Evolutionary conservation across 2,329 filamentous ascomycete genomes (phyloP).

Genomic region (Fusarium sambucinum): DNA sequence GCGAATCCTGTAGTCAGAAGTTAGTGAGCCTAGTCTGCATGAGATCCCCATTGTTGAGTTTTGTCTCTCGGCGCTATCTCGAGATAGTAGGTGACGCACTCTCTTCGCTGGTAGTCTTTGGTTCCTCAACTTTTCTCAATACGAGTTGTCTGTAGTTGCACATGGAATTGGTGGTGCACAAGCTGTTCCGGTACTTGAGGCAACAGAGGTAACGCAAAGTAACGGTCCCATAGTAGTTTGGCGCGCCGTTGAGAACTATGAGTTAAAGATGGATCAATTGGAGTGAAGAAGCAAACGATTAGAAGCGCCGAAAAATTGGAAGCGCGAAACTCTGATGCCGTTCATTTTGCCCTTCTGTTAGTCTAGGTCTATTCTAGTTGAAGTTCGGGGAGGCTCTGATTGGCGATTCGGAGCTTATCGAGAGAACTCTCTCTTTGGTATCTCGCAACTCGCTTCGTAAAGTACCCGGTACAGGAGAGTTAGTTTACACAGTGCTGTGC

Average conservation of each 20-base stretch:
- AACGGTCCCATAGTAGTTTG: slow-evolving; percentile 36
- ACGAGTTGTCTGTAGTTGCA: slow-evolving; percentile 45
- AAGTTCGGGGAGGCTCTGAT: slow-evolving; percentile 20
- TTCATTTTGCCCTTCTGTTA: slow-evolving; percentile 13
- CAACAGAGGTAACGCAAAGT: slow-evolving; percentile 34
- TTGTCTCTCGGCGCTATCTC: slow-evolving; percentile 21
- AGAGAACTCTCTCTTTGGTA: slow-evolving; percentile 7
- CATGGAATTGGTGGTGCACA: slow-evolving; percentile 32
- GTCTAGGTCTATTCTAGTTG: slow-evolving; percentile 29
- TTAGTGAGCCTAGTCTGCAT: slow-evolving; percentile 39
- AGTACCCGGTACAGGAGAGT: slow-evolving; percentile 36
- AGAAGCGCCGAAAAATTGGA: slow-evolving; percentile 32
- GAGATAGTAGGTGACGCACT: not conserved
- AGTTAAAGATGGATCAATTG: slow-evolving; percentile 19
- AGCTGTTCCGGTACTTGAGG: slow-evolving; percentile 37
- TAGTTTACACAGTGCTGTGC: slow-evolving; percentile 43
- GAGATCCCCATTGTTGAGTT: slow-evolving; percentile 22
- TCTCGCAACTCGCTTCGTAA: slow-evolving; percentile 15
- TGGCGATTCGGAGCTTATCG: slow-evolving; percentile 17
- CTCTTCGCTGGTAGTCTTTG: slow-evolving; percentile 19
- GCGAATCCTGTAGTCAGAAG: slow-evolving; percentile 39
- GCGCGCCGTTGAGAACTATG: slow-evolving; percentile 39
- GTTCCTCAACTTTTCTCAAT: slow-evolving; percentile 40
- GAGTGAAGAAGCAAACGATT: slow-evolving; percentile 14
- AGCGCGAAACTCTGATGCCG: slow-evolving; percentile 43